Evolutionary conservation across 768 basidiomycete genomes (phyloP), one percentile per base, ranked within the genome.

Genomic region (Termitomyces sp.): DNA sequence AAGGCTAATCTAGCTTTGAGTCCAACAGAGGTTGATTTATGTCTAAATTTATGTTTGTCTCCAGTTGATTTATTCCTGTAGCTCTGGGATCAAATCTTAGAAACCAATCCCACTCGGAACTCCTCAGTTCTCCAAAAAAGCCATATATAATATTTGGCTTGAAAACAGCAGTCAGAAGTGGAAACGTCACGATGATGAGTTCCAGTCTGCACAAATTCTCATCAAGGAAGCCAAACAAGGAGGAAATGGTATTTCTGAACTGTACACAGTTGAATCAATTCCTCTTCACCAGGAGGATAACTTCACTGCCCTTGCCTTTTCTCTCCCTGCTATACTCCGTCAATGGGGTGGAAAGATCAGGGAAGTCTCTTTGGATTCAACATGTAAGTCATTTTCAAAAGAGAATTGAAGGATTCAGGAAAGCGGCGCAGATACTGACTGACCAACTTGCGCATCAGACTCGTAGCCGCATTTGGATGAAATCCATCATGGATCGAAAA

Each of bases 41-140:
- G 29, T 29, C 29, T 29, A 4, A 29, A n/a, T n/a, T 29, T 4
- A 29, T 29, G 29, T 29, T 29, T 9, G 3, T 29, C 29, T 29
- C 29, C 29, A 29, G 29, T 9, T 29, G 29, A 29, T 29, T 29
- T 29, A 54, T 35, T 39, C 33, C 39, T 47, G 36, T 41, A 64
- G 62, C 23, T 67, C 3, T 66, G 66, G 65, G 39, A 58, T 40
- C 25, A 56, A 33, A 57, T 64, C 12, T 44, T 64, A 2, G 49
- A 55, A 42, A 48, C n/a, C 15, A 15, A 55, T 29, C 47, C 38
- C 9, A 4, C 29, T 29, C n/a, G n/a, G n/a, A n/a, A n/a, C n/a
- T 7, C 32, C 46, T 18, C 46, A 31, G 18, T 47, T 33, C 12
- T 20, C 9, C 7, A 47, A 47, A 20, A 47, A 47, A 35, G 46